phyloP scores from a whole-genome alignment of 2,329 filamentous ascomycete species.

The Helotiales sp. region DNA sequence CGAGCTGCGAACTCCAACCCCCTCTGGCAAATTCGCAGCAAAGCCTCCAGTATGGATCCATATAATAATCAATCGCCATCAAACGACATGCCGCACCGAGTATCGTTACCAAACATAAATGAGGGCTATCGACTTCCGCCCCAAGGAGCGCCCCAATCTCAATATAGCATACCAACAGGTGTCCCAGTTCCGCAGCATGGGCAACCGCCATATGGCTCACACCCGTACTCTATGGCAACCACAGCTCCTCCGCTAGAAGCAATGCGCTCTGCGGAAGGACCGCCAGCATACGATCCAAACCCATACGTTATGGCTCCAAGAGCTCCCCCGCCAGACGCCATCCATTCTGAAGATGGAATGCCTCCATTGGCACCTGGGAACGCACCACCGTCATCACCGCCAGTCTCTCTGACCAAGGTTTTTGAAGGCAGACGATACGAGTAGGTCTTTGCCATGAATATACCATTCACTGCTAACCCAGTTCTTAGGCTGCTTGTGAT shows the following conservation, averaged over 20 bases:
- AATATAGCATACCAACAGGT: neutral
- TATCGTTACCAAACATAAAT: neutral
- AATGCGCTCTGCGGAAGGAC: conserved; percentile 13
- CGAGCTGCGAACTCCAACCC: neutral
- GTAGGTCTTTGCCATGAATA: conserved; percentile 21
- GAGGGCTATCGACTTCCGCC: neutral
- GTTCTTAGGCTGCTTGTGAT: conserved; percentile 70
- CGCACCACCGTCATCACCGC: conserved; percentile 19
- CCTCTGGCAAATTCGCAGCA: neutral
- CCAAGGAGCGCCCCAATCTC: neutral
- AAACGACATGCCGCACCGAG: neutral
- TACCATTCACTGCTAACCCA: conserved; percentile 14
- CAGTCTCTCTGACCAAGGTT: conserved; percentile 18
- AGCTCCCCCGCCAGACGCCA: conserved; percentile 22
- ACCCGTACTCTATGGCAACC: conserved; percentile 3
- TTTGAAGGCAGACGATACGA: conserved; percentile 31
- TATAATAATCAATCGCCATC: neutral
- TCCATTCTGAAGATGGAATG: conserved; percentile 15
- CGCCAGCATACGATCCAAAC: neutral
- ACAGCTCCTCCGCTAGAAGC: conserved; percentile 24
- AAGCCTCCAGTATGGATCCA: neutral
- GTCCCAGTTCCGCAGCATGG: neutral
- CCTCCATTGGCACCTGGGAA: conserved; percentile 21
- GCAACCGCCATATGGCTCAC: neutral
- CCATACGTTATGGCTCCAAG: conserved; percentile 10